These are phyloP conservation scores for Penicillium crustosum DNA, from an alignment of 2,329 filamentous ascomycete species.

Conservation along the genomic window DNA sequence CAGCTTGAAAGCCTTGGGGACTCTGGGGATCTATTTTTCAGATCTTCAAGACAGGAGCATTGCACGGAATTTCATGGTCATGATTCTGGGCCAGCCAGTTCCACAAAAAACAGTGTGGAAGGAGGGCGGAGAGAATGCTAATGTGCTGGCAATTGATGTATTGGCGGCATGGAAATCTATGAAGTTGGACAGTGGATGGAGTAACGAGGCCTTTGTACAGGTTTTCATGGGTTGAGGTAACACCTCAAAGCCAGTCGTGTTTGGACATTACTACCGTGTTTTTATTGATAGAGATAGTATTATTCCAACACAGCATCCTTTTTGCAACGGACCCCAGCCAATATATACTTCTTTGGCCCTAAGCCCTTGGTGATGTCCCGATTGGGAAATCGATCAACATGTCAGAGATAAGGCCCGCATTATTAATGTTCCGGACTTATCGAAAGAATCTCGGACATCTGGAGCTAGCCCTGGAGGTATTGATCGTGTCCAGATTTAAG, in stretches of 20 bases:
- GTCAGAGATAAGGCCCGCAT: conserved; percentile 14
- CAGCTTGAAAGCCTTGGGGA: conserved; percentile 76
- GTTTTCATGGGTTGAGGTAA: conserved; percentile 49
- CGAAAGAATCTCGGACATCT: conserved; percentile 17
- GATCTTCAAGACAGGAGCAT: conserved; percentile 62
- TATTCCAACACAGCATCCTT: not conserved
- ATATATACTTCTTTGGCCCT: not conserved
- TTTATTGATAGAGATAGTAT: not conserved
- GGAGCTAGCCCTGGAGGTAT: conserved; percentile 4
- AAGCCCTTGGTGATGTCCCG: not conserved
- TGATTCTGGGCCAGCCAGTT: conserved; percentile 70
- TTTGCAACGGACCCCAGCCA: too few species aligned
- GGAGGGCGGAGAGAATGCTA: conserved; percentile 42
- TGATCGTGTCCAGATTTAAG: conserved; percentile 7
- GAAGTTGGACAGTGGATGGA: conserved; percentile 69
- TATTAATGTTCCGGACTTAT: conserved; percentile 26
- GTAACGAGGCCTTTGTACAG: conserved; percentile 74
- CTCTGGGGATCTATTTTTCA: conserved; percentile 71
- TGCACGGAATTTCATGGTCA: conserved; percentile 67
- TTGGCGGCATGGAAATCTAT: conserved; percentile 75
- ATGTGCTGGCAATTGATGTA: conserved; percentile 75
- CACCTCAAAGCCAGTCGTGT: too few species aligned
- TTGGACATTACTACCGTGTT: not conserved
- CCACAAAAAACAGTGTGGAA: conserved; percentile 65
- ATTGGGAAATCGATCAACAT: not conserved